A percentile compares a stretch with the other conserved stretches of the same genome.
Conservation (phyloP, 169 alveolate species). For the Eimeria sp. region DNA sequence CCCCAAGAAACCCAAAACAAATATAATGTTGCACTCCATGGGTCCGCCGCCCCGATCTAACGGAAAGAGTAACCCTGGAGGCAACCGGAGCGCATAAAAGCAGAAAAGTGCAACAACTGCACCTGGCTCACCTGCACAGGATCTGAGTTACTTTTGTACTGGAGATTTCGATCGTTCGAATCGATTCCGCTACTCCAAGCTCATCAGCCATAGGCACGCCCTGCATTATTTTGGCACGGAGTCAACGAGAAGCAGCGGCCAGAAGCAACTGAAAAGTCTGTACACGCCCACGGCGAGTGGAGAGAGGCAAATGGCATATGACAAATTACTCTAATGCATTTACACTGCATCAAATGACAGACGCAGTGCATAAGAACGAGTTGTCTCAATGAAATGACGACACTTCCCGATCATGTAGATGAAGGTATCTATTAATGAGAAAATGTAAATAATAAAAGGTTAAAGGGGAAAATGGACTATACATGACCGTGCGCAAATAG, state of each 20-base stretch:
- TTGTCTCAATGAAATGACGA: background rate
- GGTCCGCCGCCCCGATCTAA: background rate
- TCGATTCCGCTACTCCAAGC: constrained; percentile 96
- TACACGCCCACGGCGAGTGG: background rate
- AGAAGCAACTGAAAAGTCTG: background rate
- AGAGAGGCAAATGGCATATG: background rate
- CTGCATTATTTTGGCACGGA: constrained; percentile 39
- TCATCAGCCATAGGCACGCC: constrained; percentile 97
- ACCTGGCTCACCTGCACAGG: constrained; percentile 19
- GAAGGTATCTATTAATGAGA: background rate
- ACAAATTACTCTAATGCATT: background rate
- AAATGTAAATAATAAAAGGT: background rate
- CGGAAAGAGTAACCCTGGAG: background rate
- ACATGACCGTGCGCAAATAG: background rate
- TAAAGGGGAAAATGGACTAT: background rate
- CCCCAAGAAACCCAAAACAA: background rate
- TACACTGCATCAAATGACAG: background rate
- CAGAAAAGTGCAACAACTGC: background rate
- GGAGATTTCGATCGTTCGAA: constrained; percentile 96
- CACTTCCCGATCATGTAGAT: background rate
- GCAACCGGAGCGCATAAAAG: background rate
- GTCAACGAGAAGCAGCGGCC: background rate
- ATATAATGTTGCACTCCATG: background rate
- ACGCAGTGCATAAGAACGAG: background rate
- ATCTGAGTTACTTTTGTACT: constrained; percentile 92